These are phyloP conservation scores for Mortierella polycephala DNA, from an alignment of 371 early-diverging fungal species.

Conservation along the genomic window DNA sequence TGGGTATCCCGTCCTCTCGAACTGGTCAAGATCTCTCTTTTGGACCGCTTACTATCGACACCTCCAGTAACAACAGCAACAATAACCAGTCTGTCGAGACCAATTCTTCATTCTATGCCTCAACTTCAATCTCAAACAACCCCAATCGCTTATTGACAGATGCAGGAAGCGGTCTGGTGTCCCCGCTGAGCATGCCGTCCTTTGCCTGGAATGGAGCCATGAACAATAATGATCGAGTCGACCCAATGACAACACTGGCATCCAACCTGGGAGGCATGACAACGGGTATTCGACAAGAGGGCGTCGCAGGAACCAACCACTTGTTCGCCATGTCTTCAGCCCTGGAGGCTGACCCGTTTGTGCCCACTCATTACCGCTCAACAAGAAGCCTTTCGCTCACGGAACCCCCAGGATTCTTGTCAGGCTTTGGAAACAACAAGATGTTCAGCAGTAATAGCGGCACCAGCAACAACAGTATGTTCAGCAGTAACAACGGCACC, in stretches of 20 bases:
- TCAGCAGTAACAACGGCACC: background rate
- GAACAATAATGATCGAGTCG: conserved; percentile 1
- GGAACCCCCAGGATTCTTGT: conserved; percentile 16
- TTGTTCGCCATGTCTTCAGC: conserved; percentile 23
- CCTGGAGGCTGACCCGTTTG: conserved; percentile 34
- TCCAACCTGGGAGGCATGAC: conserved; percentile 12
- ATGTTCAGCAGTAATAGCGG: background rate
- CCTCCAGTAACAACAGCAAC: background rate
- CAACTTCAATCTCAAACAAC: background rate
- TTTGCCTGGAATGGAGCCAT: conserved; percentile 18
- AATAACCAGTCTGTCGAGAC: background rate
- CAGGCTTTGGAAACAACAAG: background rate
- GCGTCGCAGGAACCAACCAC: background rate
- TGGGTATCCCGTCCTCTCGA: background rate
- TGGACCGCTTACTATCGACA: background rate
- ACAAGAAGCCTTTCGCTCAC: conserved; percentile 35
- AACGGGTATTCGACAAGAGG: conserved; percentile 11
- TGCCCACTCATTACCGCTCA: conserved; percentile 18
- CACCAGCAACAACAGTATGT: background rate
- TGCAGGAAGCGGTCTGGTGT: conserved; percentile 14
- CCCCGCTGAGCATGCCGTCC: conserved; percentile 19
- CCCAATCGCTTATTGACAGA: background rate
- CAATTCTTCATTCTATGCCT: background rate
- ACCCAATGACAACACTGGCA: conserved; percentile 4
- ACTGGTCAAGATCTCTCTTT: conserved; percentile 1